These are phyloP conservation scores for Pleurotus cornucopiae DNA, from an alignment of 768 basidiomycete species.

Conservation along the genomic window DNA sequence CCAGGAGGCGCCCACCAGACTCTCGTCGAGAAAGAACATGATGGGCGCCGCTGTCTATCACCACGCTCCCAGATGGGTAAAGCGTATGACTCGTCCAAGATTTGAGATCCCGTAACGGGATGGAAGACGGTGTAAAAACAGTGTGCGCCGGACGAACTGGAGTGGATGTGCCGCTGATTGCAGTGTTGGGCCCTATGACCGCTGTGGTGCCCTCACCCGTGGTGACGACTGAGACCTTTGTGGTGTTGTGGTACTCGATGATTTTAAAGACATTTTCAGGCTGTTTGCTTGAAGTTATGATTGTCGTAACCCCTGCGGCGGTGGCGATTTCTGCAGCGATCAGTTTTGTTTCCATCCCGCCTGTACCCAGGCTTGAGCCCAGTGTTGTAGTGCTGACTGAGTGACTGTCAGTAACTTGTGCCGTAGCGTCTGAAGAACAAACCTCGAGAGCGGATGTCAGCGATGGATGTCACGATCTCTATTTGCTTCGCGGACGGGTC, in stretches of 20 bases:
- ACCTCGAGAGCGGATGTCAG: slow-evolving; percentile 81
- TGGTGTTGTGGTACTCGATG: slow-evolving; percentile 67
- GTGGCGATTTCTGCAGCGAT: slow-evolving; percentile 98
- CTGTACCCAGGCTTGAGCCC: slow-evolving; percentile 91
- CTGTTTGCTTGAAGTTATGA: slow-evolving; percentile 81
- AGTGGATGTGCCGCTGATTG: slow-evolving; percentile 11
- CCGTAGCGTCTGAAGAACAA: slow-evolving; percentile 11
- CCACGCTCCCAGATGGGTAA: slow-evolving; percentile 79
- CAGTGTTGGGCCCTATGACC: slow-evolving; percentile 14
- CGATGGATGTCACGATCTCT: slow-evolving; percentile 77
- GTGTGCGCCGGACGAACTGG: slow-evolving; percentile 74
- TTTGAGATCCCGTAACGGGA: slow-evolving; percentile 83
- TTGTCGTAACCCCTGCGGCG: slow-evolving; percentile 88
- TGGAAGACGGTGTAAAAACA: slow-evolving; percentile 69
- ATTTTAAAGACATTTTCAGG: slow-evolving; percentile 75
- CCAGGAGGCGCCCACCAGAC: slow-evolving; percentile 87
- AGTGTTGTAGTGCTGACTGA: slow-evolving; percentile 89
- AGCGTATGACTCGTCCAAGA: slow-evolving; percentile 98
- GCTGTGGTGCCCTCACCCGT: slow-evolving; percentile 26
- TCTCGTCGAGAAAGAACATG: slow-evolving; percentile 78
- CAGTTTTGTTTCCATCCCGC: slow-evolving; percentile 99
- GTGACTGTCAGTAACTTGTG: slow-evolving; percentile 1
- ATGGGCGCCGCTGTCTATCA: slow-evolving; percentile 89
- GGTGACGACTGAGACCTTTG: slow-evolving; percentile 31
- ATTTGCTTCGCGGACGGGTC: slow-evolving; percentile 80